Evolutionary conservation across 169 alveolate species (phyloP).

Genomic region (Theileria orientalis): DNA sequence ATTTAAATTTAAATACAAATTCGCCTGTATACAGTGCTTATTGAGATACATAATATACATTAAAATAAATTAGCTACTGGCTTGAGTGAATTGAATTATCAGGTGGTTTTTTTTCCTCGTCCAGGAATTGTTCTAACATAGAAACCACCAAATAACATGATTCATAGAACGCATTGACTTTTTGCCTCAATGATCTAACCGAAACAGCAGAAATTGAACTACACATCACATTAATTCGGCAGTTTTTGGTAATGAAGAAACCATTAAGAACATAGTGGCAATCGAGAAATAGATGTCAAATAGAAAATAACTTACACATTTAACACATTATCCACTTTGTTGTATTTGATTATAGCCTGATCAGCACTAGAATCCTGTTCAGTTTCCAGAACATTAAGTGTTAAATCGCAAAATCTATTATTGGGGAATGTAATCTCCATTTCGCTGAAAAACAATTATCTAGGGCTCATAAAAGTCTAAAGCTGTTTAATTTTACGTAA

Average conservation of each 20-base stretch:
- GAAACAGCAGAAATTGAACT: constrained; percentile 43
- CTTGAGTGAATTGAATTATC: too few species aligned
- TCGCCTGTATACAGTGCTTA: too few species aligned
- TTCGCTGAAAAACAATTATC: constrained; percentile 17
- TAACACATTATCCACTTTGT: constrained; percentile 19
- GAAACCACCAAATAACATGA: constrained; percentile 54
- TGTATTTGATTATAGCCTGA: constrained; percentile 22
- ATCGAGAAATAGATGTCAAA: neutral
- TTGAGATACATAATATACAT: too few species aligned
- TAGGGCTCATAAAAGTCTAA: too few species aligned
- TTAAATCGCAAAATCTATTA: constrained; percentile 24
- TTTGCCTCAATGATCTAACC: constrained; percentile 27
- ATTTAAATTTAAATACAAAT: too few species aligned
- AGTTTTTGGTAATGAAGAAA: neutral
- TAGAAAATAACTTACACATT: constrained; percentile 37
- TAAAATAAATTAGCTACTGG: too few species aligned
- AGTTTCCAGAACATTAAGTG: constrained; percentile 42
- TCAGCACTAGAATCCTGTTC: constrained; percentile 34
- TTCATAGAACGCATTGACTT: constrained; percentile 62
- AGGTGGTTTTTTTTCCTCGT: too few species aligned
- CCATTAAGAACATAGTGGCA: neutral
- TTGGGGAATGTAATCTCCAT: constrained; percentile 38
- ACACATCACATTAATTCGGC: neutral
- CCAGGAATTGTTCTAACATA: constrained; percentile 35
- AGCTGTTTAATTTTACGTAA: neutral